These are phyloP conservation scores for Metschnikowia arizonensis DNA, from an alignment of 805 yeast genomes.

Conservation along the genomic window DNA sequence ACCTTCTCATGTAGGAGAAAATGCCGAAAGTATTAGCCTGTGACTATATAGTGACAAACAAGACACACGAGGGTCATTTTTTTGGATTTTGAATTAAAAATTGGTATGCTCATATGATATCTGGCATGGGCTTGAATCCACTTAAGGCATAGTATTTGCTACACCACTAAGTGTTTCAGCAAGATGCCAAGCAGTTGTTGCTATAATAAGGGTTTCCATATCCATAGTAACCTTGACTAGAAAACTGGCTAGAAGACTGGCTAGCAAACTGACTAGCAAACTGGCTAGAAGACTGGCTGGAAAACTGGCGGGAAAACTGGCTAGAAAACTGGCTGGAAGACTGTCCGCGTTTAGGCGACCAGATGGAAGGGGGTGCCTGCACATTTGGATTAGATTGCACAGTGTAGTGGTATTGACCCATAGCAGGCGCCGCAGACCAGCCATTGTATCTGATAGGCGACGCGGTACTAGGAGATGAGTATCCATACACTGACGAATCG, in stretches of 20 bases:
- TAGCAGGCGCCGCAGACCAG: conserved; percentile 8
- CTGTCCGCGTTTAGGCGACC: conserved; percentile 18
- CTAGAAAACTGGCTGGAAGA: conserved; percentile 9
- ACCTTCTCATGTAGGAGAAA: background rate
- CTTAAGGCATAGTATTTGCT: background rate
- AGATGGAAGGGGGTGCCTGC: conserved; percentile 19
- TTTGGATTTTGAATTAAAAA: background rate
- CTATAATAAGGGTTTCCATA: conserved; percentile 36
- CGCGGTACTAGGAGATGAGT: conserved; percentile 26
- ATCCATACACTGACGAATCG: conserved; percentile 15
- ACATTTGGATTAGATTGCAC: conserved; percentile 4
- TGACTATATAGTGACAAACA: background rate
- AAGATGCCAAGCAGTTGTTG: conserved; percentile 20
- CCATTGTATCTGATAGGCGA: conserved; percentile 25
- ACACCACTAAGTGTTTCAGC: background rate
- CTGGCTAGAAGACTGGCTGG: conserved; percentile 8
- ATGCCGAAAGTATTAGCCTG: background rate
- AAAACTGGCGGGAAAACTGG: no score
- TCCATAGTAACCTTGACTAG: conserved; percentile 18
- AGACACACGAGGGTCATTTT: background rate
- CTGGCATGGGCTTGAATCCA: background rate
- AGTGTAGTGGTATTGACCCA: conserved; percentile 5
- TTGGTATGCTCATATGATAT: background rate
- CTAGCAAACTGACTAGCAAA: background rate
- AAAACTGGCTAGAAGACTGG: conserved; percentile 9